Evolutionary conservation across 768 basidiomycete species (phyloP).

Genomic region (Chalciporus pseudorubinellus): DNA sequence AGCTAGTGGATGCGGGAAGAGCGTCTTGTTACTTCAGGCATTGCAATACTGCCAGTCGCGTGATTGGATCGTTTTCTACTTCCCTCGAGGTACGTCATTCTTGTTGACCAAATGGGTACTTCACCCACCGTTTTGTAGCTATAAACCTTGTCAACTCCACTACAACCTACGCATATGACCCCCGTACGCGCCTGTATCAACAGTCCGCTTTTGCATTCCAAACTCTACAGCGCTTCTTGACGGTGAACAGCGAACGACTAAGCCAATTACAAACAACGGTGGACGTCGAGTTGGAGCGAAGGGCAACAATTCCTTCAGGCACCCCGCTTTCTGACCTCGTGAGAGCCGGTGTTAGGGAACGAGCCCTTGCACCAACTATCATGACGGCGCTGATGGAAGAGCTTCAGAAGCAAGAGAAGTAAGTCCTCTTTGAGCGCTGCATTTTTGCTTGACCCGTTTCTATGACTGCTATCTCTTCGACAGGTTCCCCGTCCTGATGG

Average conservation of each 20-base stretch:
- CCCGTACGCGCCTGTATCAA: conserved; percentile 71
- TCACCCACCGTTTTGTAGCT: conserved; percentile 31
- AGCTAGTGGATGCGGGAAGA: conserved; percentile 76
- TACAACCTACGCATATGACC: conserved; percentile 68
- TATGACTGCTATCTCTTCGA: background rate
- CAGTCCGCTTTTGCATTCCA: conserved; percentile 67
- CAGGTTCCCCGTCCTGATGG: conserved; percentile 77
- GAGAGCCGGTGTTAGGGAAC: conserved; percentile 54
- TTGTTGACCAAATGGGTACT: background rate
- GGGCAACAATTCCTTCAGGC: conserved; percentile 44
- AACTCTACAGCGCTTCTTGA: conserved; percentile 58
- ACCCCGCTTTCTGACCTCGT: conserved; percentile 55
- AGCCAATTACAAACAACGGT: conserved; percentile 39
- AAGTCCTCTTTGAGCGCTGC: conserved; percentile 19
- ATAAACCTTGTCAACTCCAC: conserved; percentile 71
- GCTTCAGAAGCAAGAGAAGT: conserved; percentile 66
- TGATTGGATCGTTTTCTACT: conserved; percentile 82
- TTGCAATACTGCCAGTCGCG: conserved; percentile 62
- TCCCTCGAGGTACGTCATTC: conserved; percentile 63
- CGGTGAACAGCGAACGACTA: conserved; percentile 54
- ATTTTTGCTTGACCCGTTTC: background rate
- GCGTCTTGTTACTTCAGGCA: conserved; percentile 72
- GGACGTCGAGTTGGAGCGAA: conserved; percentile 46
- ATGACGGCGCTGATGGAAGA: conserved; percentile 58
- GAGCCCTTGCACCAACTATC: conserved; percentile 50